Base-by-base conservation (phyloP, 2,329 filamentous ascomycete species). In the Phialophora macrospora region DNA sequence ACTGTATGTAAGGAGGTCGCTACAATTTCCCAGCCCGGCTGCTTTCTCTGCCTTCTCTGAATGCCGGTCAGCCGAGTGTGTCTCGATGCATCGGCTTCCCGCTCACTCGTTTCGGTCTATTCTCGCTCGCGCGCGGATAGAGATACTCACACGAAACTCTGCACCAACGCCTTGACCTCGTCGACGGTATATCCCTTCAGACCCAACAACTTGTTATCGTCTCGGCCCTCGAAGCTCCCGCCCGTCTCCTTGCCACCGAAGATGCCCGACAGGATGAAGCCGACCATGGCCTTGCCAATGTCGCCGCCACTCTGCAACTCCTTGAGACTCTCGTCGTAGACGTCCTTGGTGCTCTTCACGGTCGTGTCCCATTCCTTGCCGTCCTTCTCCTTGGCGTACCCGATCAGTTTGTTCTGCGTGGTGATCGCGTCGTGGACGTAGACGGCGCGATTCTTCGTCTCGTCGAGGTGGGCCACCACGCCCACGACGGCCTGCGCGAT, bases 381-480 rank as follows among this genome's bases (percentile, higher is more conserved):
- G 52, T 72, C 69, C 32, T 66, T 65, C 46, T 78, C 78, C 72
- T 80, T 76, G 4, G 70, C 76, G 20, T 76, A 67, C 0, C 66
- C 73, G 3, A 79, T 66, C 1, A 82, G 57, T 46, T 77, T 62
- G 22, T 80, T 79, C 73, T 85, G 84, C 0, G 82, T 80, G 14
- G 80, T 73, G 4, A 77, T 74, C 4, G 78, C 73, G 26, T 81
- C 79, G 4, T 82, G 73, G 20, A 85, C 74, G 64, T 78, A 80
- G 1, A 88, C 78, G 4, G 73, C 63, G 1, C 80, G 77, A 71
- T 88, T 87, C 73, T 80, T 65, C 1, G 85, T 87, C 72, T 84
- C 80, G 2, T 82, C 79, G 0, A 79, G 81, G 59, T 86, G 77
- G 7, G 71, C 64, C 1, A 87, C 73, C 1, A 86, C 75, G 0